A percentile compares a stretch with the other conserved stretches of the same genome.
phyloP scores from a whole-genome alignment of 768 basidiomycete genomes.

The Lactarius evosmus region DNA sequence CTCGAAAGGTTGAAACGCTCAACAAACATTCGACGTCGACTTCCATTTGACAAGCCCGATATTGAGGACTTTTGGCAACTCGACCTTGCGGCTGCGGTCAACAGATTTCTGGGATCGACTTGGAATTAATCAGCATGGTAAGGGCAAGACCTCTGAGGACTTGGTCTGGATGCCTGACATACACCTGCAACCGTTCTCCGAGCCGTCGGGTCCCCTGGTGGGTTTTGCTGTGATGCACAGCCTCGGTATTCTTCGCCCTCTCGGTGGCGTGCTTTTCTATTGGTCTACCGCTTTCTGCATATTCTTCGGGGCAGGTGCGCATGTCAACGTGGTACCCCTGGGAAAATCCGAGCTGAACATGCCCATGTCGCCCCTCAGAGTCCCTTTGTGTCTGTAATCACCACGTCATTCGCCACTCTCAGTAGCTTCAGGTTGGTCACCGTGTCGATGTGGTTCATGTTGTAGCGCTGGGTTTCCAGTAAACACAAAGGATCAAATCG shows the following conservation, averaged over 20 bases:
- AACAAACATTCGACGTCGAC: background rate
- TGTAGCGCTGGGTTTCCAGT: constrained; percentile 61
- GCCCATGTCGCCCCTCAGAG: constrained; percentile 38
- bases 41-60: background rate
- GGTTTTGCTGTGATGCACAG: constrained; percentile 78
- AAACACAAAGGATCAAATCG: constrained; percentile 64
- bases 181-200: constrained; percentile 58
- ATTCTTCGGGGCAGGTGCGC: constrained; percentile 65
- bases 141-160: constrained; percentile 36
- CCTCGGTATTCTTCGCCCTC: constrained; percentile 77
- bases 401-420: constrained; percentile 71
- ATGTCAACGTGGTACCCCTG: background rate
- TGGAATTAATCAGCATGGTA: constrained; percentile 86
- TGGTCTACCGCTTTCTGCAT: constrained; percentile 73
- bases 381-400: constrained; percentile 60
- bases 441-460: constrained; percentile 71
- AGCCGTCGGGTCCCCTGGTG: constrained; percentile 78
- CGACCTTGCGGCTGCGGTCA: constrained; percentile 78
- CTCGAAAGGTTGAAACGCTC: background rate
- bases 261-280: constrained; percentile 82
- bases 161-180: constrained; percentile 3
- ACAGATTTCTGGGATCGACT: constrained; percentile 67
- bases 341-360: background rate
- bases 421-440: constrained; percentile 68
- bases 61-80: constrained; percentile 36